Conservation (phyloP, 2,329 filamentous ascomycete species). For the Microsporum ferrugineum region DNA sequence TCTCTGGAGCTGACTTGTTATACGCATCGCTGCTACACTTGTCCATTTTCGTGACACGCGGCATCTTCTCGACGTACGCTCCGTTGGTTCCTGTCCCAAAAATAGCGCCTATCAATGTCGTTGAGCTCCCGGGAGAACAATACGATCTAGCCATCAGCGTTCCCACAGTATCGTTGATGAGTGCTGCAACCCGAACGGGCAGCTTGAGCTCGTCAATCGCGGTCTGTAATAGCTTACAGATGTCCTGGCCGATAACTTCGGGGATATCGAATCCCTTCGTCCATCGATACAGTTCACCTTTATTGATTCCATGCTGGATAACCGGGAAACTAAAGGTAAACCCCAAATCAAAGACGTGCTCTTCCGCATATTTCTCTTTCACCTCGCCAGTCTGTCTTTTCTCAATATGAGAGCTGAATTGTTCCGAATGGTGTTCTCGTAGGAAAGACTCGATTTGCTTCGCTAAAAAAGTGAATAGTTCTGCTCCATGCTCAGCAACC, state of each 20-base stretch:
- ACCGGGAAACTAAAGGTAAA: slow-evolving; percentile 99
- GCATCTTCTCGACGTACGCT: slow-evolving; percentile 86
- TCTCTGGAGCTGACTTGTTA: slow-evolving; percentile 72
- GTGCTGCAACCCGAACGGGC: slow-evolving; percentile 84
- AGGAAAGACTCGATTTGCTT: slow-evolving; percentile 87
- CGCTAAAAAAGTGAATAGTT: slow-evolving; percentile 86
- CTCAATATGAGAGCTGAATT: slow-evolving; percentile 60
- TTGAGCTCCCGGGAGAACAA: slow-evolving; percentile 60
- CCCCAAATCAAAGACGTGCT: slow-evolving; percentile 82
- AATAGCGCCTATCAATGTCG: slow-evolving; percentile 85
- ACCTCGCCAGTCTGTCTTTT: slow-evolving; percentile 52
- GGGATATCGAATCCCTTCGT: slow-evolving; percentile 97
- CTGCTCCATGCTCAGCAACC: slow-evolving; percentile 71
- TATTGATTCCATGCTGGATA: slow-evolving; percentile 87
- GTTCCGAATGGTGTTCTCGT: slow-evolving; percentile 73
- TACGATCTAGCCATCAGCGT: slow-evolving; percentile 97
- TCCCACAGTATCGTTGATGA: slow-evolving; percentile 96
- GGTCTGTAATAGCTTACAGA: slow-evolving; percentile 75
- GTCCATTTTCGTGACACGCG: slow-evolving; percentile 67
- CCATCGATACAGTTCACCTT: slow-evolving; percentile 87
- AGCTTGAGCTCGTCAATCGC: slow-evolving; percentile 80
- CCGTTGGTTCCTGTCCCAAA: slow-evolving; percentile 97
- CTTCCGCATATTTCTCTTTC: slow-evolving; percentile 50
- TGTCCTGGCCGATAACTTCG: slow-evolving; percentile 89
- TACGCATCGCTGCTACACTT: slow-evolving; percentile 45